A percentile compares a stretch with the other conserved stretches of the same genome.
These are phyloP conservation scores for Tetradesmus lagerheimii DNA, from an alignment of 139 green algal species.

Conservation along the genomic window DNA sequence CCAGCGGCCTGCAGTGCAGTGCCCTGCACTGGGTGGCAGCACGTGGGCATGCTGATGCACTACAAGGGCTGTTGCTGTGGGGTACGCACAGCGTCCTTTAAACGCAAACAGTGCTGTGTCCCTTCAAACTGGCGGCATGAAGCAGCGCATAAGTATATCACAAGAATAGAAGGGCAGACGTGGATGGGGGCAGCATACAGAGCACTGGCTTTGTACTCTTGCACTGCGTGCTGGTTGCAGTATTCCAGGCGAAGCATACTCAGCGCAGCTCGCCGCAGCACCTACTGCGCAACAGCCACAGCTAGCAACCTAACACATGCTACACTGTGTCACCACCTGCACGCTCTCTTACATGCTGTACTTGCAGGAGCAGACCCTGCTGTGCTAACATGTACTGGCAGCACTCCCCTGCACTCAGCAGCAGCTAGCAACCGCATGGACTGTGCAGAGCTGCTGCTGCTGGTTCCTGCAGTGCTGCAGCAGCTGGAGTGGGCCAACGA, in stretches of 20 bases:
- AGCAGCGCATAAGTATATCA: too few relatives aligned
- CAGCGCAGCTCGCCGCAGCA: not conserved
- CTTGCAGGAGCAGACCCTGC: not conserved
- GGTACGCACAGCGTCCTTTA: not conserved
- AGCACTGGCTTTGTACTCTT: too few relatives aligned
- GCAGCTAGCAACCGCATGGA: conserved; percentile 1
- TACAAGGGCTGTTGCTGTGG: conserved; percentile 6
- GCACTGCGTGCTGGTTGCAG: too few relatives aligned
- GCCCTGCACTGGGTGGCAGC: conserved; percentile 27
- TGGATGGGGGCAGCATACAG: too few relatives aligned
- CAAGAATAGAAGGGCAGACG: too few relatives aligned
- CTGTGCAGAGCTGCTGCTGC: conserved; percentile 6
- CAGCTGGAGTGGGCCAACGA: not conserved
- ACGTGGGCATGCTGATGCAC: not conserved
- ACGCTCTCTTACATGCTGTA: not conserved
- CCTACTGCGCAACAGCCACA: not conserved
- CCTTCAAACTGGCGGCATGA: too few relatives aligned
- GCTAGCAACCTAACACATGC: not conserved
- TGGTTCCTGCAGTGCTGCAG: not conserved
- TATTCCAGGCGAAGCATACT: too few relatives aligned
- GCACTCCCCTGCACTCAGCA: conserved; percentile 29
- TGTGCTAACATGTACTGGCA: not conserved
- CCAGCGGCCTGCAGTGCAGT: not conserved
- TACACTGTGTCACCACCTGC: not conserved
- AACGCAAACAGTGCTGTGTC: too few relatives aligned